A percentile compares a stretch with the other conserved stretches of the same genome.
Evolutionary conservation across 768 basidiomycete genomes (phyloP).

Genomic region (Boletus vermiculosoides): DNA sequence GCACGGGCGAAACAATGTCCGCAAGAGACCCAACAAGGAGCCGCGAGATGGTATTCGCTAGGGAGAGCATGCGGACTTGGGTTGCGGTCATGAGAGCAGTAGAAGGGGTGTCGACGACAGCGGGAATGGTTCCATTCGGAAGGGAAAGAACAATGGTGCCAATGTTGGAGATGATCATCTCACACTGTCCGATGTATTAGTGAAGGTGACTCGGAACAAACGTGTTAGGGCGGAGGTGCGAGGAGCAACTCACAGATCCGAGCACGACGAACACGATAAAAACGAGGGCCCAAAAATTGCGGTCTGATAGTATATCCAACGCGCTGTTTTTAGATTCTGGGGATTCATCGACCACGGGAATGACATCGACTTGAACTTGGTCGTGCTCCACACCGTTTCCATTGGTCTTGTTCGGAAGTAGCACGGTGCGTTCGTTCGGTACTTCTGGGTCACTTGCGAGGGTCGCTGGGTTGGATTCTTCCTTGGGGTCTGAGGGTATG

Average conservation of each 20-base stretch:
- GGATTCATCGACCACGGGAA: conserved; percentile 26
- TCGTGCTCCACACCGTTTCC: conserved; percentile 5
- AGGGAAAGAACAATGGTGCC: conserved; percentile 76
- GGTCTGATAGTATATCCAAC: conserved; percentile 50
- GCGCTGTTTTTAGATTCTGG: conserved; percentile 24
- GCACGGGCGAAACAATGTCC: conserved; percentile 67
- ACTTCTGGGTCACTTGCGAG: conserved; percentile 15
- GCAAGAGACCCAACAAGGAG: conserved; percentile 67
- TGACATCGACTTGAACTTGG: conserved; percentile 20
- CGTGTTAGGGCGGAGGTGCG: no score
- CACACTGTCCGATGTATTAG: conserved; percentile 43
- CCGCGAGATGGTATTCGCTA: conserved; percentile 71
- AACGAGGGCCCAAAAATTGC: conserved; percentile 63
- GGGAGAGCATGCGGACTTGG: conserved; percentile 70
- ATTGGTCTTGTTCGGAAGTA: conserved; percentile 31
- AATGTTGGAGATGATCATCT: conserved; percentile 84
- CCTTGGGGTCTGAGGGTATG: conserved; percentile 11
- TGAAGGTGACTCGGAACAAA: not conserved
- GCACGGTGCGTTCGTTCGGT: conserved; percentile 28
- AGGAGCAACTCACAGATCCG: conserved; percentile 57
- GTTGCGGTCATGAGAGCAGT: conserved; percentile 44
- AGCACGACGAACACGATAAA: conserved; percentile 51
- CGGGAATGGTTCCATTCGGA: conserved; percentile 30
- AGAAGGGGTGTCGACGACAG: conserved; percentile 19
- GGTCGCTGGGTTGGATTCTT: not conserved